These are phyloP conservation scores for Boletellus emodensis DNA, from an alignment of 768 basidiomycete species.

Conservation along the genomic window DNA sequence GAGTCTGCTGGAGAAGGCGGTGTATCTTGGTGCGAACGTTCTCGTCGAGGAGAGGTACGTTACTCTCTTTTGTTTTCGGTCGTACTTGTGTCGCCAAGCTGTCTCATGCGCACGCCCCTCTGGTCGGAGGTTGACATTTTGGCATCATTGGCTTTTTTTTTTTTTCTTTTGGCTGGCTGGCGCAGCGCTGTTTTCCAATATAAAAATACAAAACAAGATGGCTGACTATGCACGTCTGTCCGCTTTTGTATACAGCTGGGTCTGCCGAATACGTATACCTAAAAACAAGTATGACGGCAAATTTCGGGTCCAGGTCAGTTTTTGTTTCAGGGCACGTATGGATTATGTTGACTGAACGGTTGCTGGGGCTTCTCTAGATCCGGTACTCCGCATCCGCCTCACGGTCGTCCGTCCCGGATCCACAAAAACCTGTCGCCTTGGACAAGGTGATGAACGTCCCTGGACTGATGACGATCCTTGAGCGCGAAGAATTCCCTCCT, in stretches of 20 bases:
- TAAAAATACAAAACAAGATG: not conserved
- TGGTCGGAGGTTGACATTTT: not conserved
- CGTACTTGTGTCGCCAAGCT: not conserved
- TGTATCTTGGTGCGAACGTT: constrained; percentile 50
- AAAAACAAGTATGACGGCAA: constrained; percentile 46
- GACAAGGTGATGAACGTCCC: constrained; percentile 59
- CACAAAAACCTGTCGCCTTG: constrained; percentile 58
- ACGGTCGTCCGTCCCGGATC: constrained; percentile 48
- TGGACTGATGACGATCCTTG: constrained; percentile 72
- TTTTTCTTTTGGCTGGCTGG: not conserved
- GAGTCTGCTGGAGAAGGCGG: constrained; percentile 47
- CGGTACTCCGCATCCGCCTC: constrained; percentile 60
- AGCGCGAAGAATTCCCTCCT: constrained; percentile 32
- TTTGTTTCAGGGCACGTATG: not conserved
- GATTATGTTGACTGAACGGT: not conserved
- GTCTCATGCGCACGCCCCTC: not conserved
- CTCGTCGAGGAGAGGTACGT: constrained; percentile 70
- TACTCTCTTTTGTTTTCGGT: not conserved
- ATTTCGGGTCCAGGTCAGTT: constrained; percentile 58
- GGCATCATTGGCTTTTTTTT: not conserved
- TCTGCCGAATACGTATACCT: constrained; percentile 52
- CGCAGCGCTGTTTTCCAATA: no score
- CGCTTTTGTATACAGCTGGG: constrained; percentile 46
- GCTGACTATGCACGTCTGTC: constrained; percentile 1
- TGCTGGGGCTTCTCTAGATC: constrained; percentile 39